phyloP scores from a whole-genome alignment of 2,329 filamentous ascomycete genomes.

The Trichoderma sp. region DNA sequence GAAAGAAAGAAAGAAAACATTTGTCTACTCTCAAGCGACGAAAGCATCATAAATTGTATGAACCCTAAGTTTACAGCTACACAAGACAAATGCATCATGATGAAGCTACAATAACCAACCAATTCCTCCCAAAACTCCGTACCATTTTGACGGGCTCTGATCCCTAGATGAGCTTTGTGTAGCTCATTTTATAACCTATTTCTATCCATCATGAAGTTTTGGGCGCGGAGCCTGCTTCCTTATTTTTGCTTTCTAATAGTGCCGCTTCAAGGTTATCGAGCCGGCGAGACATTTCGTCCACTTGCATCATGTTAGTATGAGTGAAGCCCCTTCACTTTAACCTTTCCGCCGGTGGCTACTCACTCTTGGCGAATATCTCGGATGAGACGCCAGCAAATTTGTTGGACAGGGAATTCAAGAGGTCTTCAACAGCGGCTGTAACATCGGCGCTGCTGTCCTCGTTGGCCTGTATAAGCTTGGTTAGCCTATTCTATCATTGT shows the following conservation, averaged over 20 bases:
- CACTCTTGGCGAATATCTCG: conserved; percentile 87
- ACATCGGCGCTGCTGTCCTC: conserved; percentile 51
- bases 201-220: conserved; percentile 4
- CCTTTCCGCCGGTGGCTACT: conserved; percentile 32
- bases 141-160: background rate
- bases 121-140: conserved; percentile 4
- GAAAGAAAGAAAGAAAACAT: background rate
- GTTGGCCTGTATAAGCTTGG: background rate
- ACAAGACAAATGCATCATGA: conserved; percentile 8
- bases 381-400: conserved; percentile 83
- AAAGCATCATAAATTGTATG: conserved; percentile 13
- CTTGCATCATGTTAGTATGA: conserved; percentile 44
- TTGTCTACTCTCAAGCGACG: conserved; percentile 8
- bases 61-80: conserved; percentile 1
- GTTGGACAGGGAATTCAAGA: conserved; percentile 77
- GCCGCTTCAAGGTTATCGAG: conserved; percentile 79
- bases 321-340: background rate
- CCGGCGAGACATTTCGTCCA: conserved; percentile 90
- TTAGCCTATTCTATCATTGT: background rate
- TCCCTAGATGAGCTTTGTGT: background rate
- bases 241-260: conserved; percentile 57
- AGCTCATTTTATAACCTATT: background rate
- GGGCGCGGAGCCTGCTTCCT: conserved; percentile 33
- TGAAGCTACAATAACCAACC: background rate
- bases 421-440: conserved; percentile 77